These are phyloP conservation scores for Fraxinus albicans DNA, from an alignment of 305 asterid species.

Conservation along the genomic window DNA sequence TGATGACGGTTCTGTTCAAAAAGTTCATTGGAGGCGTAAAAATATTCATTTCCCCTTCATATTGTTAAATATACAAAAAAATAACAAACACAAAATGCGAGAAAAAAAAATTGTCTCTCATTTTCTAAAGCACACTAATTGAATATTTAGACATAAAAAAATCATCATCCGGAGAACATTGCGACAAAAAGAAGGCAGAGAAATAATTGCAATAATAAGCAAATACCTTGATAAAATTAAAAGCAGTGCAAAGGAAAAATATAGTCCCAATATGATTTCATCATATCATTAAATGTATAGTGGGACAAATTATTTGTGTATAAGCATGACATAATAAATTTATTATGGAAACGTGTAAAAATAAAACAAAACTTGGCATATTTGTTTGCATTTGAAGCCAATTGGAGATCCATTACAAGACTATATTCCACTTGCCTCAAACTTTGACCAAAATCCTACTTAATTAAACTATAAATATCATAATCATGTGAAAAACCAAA, in stretches of 20 bases:
- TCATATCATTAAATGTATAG: background rate
- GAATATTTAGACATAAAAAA: background rate
- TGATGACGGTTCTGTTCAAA: background rate
- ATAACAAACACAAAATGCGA: no score
- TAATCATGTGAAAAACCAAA: background rate
- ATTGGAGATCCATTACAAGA: conserved; percentile 1
- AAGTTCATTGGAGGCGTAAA: background rate
- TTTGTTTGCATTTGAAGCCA: background rate
- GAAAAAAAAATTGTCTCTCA: background rate
- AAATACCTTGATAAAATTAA: background rate
- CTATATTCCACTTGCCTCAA: background rate
- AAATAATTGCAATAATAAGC: background rate
- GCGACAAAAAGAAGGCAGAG: background rate
- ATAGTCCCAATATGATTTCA: no score
- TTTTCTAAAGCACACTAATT: background rate
- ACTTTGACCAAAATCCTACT: background rate
- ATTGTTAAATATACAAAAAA: no score
- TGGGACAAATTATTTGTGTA: background rate
- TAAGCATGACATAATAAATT: background rate
- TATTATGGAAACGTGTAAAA: background rate
- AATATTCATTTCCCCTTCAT: background rate
- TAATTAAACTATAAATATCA: background rate
- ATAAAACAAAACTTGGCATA: conserved; percentile 3
- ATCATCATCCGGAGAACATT: background rate
- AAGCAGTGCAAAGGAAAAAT: background rate